A percentile compares a stretch with the other conserved stretches of the same genome.
Evolutionary conservation across 805 yeast genomes (phyloP).

Genomic region (Candida ovalis): DNA sequence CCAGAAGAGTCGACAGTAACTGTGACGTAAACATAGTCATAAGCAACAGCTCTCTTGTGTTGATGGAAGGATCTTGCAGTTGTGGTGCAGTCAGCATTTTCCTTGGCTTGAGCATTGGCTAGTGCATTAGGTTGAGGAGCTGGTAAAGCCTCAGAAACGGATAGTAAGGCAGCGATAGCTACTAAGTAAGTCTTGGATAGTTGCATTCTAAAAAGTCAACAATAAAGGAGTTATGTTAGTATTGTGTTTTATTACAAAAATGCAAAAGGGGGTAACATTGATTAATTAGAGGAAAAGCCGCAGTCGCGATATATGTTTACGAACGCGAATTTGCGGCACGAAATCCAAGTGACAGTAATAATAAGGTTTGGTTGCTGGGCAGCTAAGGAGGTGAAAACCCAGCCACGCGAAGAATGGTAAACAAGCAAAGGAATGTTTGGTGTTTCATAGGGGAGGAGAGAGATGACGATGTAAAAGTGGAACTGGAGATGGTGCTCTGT

Average conservation of each 20-base stretch:
- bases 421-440: not conserved
- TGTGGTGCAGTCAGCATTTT: constrained; percentile 37
- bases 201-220: constrained; percentile 19
- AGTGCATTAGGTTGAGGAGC: constrained; percentile 31
- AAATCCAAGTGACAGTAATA: too few species aligned
- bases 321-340: not conserved
- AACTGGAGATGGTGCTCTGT: too few species aligned
- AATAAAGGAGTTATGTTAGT: not conserved
- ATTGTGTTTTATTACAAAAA: not conserved
- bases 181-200: constrained; percentile 21
- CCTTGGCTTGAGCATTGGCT: constrained; percentile 37
- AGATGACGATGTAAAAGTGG: not conserved
- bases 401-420: constrained; percentile 3
- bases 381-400: not conserved
- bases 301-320: not conserved
- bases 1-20: constrained; percentile 51
- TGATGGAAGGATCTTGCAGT: constrained; percentile 40
- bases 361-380: not conserved
- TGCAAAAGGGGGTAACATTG: not conserved
- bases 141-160: not conserved
- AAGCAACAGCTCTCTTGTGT: constrained; percentile 56
- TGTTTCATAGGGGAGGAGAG: not conserved
- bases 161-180: constrained; percentile 20
- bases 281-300: not conserved
- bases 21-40: constrained; percentile 46